These are phyloP conservation scores for Exophiala calicioides DNA, from an alignment of 2,329 filamentous ascomycete species.

Conservation along the genomic window DNA sequence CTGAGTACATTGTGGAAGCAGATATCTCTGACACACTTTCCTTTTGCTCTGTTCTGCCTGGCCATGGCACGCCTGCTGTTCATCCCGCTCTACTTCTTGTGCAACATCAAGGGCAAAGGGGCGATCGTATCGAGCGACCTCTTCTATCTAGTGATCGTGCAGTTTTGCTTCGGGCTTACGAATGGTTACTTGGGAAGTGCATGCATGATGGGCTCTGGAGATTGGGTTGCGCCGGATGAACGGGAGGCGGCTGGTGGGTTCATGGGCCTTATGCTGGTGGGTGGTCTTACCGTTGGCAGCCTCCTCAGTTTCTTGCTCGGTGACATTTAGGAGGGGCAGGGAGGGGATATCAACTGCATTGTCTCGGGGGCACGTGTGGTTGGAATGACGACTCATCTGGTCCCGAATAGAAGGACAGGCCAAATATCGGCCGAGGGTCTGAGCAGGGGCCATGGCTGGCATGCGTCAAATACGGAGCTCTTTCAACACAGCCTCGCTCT, in stretches of 20 bases:
- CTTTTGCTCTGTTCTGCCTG: conserved; percentile 67
- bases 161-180: conserved; percentile 77
- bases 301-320: conserved; percentile 79
- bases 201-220: conserved; percentile 86
- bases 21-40: conserved; percentile 61
- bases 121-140: conserved; percentile 75
- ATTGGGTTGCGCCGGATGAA: conserved; percentile 80
- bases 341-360: no score
- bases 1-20: conserved; percentile 63
- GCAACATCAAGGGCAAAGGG: conserved; percentile 79
- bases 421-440: no score
- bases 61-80: conserved; percentile 67
- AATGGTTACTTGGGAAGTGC: conserved; percentile 86
- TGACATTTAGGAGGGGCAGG: conserved; percentile 27
- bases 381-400: no score
- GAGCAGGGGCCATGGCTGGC: no score
- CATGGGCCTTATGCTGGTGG: conserved; percentile 89
- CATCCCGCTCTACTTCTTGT: conserved; percentile 83
- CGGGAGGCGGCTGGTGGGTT: conserved; percentile 87
- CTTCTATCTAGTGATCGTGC: conserved; percentile 84
- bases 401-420: no score
- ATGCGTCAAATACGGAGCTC: neutral
- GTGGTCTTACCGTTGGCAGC: conserved; percentile 81
- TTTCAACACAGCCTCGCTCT: conserved; percentile 4
- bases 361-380: conserved; percentile 2